These are phyloP conservation scores for Lodderomyces beijingensis DNA, from an alignment of 1,139 yeast genomes.

Conservation along the genomic window DNA sequence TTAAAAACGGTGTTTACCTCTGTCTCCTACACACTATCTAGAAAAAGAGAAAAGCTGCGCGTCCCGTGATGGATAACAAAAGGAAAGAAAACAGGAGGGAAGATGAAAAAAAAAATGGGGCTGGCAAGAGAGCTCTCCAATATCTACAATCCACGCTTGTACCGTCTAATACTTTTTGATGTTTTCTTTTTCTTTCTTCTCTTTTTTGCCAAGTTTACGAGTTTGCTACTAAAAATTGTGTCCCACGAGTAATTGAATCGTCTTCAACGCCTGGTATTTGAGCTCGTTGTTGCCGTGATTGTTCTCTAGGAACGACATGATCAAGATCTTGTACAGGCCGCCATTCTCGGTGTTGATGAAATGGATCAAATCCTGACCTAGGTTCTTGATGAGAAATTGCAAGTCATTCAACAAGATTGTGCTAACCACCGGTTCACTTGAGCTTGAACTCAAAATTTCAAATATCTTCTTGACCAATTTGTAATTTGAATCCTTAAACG, in stretches of 20 bases:
- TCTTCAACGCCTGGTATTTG: slow-evolving; percentile 90
- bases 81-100: not conserved
- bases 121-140: no score
- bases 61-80: slow-evolving; percentile 1
- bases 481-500: slow-evolving; percentile 77
- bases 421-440: slow-evolving; percentile 22
- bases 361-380: slow-evolving; percentile 62
- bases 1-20: no score
- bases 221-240: slow-evolving; percentile 39
- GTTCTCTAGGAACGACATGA: slow-evolving; percentile 80
- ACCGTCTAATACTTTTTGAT: no score
- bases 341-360: slow-evolving; percentile 63
- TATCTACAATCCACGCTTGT: no score
- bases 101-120: not conserved
- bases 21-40: no score
- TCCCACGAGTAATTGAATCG: slow-evolving; percentile 88
- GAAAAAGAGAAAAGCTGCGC: no score
- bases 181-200: no score
- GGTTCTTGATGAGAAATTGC: slow-evolving; percentile 38
- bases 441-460: slow-evolving; percentile 28
- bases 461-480: slow-evolving; percentile 56
- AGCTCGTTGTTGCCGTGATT: slow-evolving; percentile 73
- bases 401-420: slow-evolving; percentile 54
- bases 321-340: slow-evolving; percentile 57
- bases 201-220: no score